Base-by-base conservation (phyloP, 306 rosid species). In the Albizia julibrissin region DNA sequence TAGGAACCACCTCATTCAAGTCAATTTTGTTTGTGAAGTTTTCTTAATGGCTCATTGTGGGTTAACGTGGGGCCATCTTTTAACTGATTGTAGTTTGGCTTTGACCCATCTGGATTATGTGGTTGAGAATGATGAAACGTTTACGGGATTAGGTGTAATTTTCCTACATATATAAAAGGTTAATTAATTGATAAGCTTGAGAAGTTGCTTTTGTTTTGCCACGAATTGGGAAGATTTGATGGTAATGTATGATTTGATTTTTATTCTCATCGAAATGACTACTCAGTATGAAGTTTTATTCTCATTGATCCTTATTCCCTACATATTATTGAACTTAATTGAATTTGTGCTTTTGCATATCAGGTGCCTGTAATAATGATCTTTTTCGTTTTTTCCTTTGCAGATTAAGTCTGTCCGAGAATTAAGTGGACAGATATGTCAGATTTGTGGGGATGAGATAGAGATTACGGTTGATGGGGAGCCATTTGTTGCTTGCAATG, bases 401-500 rank as follows among this genome's bases (percentile, higher is more conserved):
- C 93, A 94, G 97, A 92, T 92, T 47, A 89, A 88, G 88, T 92
- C 98, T 56, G 92, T 92, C 62, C 85, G 80, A 49, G 98, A 94
- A 75, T 83, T 92, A 88, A 91, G 97, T 80, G 98, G 93, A 43
- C 98, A 94, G 85, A 83, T 84, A 80, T 94, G 98, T 83, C 95
- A 92, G 74, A 94, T 94, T 83, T 94, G 97, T 72, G 92, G 92
- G 42, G 98, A 94, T 64, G 95, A 90, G 84, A 82, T 94, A 18
- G 98, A 91, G 83, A 81, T 94, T 66, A 90, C 97, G 1, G 91
- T 84, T 31, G 97, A 92, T 22, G 97, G 98, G 78, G 98, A 94
- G 89, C 92, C 90, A 10, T 91, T 94, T 85, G 98, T 94, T 86
- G 98, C 98, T 27, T 92, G 98, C 90, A 94, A 94, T 31, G 98